Conservation (phyloP, 192 early-diverging fungal genomes). For the Hyaloraphidium curvatum region DNA sequence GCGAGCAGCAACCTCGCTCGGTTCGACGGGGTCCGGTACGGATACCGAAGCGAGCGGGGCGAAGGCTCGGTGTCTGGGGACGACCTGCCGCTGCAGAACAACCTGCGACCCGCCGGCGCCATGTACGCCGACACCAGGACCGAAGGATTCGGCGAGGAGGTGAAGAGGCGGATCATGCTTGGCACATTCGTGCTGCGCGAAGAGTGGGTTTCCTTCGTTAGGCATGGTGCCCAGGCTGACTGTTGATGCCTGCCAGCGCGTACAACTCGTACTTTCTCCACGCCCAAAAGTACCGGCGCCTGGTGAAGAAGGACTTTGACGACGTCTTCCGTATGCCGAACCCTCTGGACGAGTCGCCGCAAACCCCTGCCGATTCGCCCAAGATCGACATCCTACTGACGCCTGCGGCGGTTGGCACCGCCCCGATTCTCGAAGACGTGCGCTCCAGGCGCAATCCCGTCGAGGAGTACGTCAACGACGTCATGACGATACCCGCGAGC, state of each 20-base stretch:
- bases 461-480: slow-evolving; percentile 60
- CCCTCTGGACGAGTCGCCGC: slow-evolving; percentile 13
- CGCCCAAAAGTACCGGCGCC: slow-evolving; percentile 62
- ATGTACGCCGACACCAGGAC: slow-evolving; percentile 40
- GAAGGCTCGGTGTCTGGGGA: neutral
- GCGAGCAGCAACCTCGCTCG: slow-evolving; percentile 77
- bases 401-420: slow-evolving; percentile 50
- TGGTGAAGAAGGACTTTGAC: slow-evolving; percentile 65
- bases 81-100: neutral
- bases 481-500: slow-evolving; percentile 74
- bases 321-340: slow-evolving; percentile 43
- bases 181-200: slow-evolving; percentile 72
- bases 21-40: slow-evolving; percentile 76
- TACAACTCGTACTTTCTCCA: slow-evolving; percentile 51
- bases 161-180: slow-evolving; percentile 60
- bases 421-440: slow-evolving; percentile 27
- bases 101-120: neutral
- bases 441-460: slow-evolving; percentile 13
- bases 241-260: slow-evolving; percentile 15
- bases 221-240: neutral
- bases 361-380: neutral
- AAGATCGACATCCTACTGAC: slow-evolving; percentile 59
- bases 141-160: slow-evolving; percentile 60
- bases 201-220: slow-evolving; percentile 20
- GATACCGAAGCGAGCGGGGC: slow-evolving; percentile 13